These are phyloP conservation scores for Pontederia paniculata DNA, from an alignment of 176 grass and related monocot species.

Conservation along the genomic window DNA sequence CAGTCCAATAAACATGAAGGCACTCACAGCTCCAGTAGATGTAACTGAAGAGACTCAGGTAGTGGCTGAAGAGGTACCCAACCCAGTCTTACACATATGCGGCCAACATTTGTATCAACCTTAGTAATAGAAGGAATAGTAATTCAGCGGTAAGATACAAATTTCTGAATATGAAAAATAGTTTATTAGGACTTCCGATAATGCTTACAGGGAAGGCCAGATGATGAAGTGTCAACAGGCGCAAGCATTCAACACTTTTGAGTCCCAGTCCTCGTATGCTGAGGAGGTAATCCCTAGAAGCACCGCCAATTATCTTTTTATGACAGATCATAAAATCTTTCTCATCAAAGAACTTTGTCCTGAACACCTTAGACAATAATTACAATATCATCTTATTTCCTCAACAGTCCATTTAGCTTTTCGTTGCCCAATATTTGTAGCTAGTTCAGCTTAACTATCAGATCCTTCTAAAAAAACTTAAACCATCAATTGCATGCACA, in stretches of 20 bases:
- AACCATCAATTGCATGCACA: no score
- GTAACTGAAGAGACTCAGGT: constrained; percentile 81
- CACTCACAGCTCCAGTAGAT: constrained; percentile 88
- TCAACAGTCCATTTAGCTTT: no score
- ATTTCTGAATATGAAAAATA: not conserved
- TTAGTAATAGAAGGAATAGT: not conserved
- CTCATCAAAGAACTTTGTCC: no score
- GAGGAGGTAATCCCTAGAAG: constrained; percentile 79
- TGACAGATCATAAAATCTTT: no score
- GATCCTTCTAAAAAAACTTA: no score
- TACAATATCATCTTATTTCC: no score
- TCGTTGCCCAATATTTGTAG: no score
- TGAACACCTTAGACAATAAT: no score
- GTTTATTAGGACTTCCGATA: constrained; percentile 4
- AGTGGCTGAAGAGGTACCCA: constrained; percentile 96
- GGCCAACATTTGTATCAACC: constrained; percentile 98
- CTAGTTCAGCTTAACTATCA: no score
- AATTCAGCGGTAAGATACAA: not conserved
- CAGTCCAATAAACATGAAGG: constrained; percentile 10
- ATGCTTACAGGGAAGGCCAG: constrained; percentile 86
- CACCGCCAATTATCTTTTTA: not conserved
- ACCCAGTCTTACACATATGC: constrained; percentile 88
- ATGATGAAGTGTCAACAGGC: constrained; percentile 86
- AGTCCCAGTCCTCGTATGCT: constrained; percentile 93
- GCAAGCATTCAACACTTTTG: constrained; percentile 97